These are phyloP conservation scores for Lizonia empirigonia DNA, from an alignment of 2,329 filamentous ascomycete species.

Conservation along the genomic window DNA sequence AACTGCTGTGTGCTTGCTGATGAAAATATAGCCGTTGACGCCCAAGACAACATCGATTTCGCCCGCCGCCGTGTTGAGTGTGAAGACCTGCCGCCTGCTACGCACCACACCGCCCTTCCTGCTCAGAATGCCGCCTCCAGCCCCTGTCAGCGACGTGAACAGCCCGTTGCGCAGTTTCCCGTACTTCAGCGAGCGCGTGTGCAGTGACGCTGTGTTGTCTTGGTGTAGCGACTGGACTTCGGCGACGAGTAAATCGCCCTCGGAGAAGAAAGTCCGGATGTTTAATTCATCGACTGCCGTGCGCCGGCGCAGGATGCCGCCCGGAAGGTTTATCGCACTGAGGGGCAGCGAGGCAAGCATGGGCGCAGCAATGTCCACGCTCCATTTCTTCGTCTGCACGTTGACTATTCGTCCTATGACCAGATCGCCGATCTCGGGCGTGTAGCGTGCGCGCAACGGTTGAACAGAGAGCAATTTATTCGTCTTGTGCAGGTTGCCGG, in stretches of 20 bases:
- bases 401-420: slow-evolving; percentile 92
- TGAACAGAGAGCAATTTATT: slow-evolving; percentile 96
- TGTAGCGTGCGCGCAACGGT: slow-evolving; percentile 89
- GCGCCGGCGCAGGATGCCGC: slow-evolving; percentile 86
- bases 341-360: slow-evolving; percentile 85
- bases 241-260: slow-evolving; percentile 91
- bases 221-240: slow-evolving; percentile 90
- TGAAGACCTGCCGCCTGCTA: slow-evolving; percentile 85
- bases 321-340: slow-evolving; percentile 92
- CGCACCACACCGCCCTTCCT: slow-evolving; percentile 76
- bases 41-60: slow-evolving; percentile 86
- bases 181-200: slow-evolving; percentile 90
- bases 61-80: slow-evolving; percentile 64
- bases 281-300: slow-evolving; percentile 97
- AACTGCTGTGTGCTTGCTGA: slow-evolving; percentile 78
- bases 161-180: slow-evolving; percentile 94
- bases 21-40: slow-evolving; percentile 97
- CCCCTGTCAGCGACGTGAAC: slow-evolving; percentile 81
- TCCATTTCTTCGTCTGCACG: slow-evolving; percentile 93
- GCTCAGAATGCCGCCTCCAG: slow-evolving; percentile 65
- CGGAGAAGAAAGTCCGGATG: slow-evolving; percentile 95
- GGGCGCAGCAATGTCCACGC: slow-evolving; percentile 88
- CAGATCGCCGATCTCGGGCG: slow-evolving; percentile 93
- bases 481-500: slow-evolving; percentile 86
- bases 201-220: slow-evolving; percentile 84